Conservation (phyloP, 179 eudicot species). For the Nepenthes alata region DNA sequence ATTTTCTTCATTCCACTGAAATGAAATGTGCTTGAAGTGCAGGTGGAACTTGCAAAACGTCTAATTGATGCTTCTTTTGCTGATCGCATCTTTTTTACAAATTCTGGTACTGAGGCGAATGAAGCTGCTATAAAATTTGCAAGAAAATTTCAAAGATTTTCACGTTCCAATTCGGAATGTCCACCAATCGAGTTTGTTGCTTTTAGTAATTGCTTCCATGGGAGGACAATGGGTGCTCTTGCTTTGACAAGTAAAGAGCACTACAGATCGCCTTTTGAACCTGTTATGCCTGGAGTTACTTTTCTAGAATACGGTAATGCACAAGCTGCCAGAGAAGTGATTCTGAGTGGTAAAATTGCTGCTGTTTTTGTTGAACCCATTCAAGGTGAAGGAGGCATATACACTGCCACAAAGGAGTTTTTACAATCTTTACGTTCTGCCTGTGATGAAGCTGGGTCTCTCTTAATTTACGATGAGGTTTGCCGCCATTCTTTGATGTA, state of each 20-base stretch:
- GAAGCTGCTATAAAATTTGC: constrained; percentile 92
- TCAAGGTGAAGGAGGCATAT: constrained; percentile 94
- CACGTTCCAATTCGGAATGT: constrained; percentile 26
- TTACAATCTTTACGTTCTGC: constrained; percentile 58
- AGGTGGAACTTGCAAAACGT: constrained; percentile 90
- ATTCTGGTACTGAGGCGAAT: constrained; percentile 85
- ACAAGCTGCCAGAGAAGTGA: constrained; percentile 42
- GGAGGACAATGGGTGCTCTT: constrained; percentile 83
- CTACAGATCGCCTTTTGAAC: constrained; percentile 71
- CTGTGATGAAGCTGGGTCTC: constrained; percentile 68
- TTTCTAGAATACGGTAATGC: constrained; percentile 60
- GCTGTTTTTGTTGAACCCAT: constrained; percentile 90
- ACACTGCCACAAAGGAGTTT: constrained; percentile 73
- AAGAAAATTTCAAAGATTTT: constrained; percentile 56
- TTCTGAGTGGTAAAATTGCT: constrained; percentile 60
- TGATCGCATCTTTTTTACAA: constrained; percentile 71
- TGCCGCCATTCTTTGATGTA: constrained; percentile 2
- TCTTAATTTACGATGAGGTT: constrained; percentile 94
- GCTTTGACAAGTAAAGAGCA: constrained; percentile 84
- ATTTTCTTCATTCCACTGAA: background rate
- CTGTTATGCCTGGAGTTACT: constrained; percentile 75
- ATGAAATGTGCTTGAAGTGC: constrained; percentile 10
- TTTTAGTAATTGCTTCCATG: constrained; percentile 75
- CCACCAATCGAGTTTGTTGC: constrained; percentile 60
- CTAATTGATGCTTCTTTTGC: constrained; percentile 70